Evolutionary conservation across 2,329 filamentous ascomycete species (phyloP).

Genomic region (Nigrospora sphaerica): DNA sequence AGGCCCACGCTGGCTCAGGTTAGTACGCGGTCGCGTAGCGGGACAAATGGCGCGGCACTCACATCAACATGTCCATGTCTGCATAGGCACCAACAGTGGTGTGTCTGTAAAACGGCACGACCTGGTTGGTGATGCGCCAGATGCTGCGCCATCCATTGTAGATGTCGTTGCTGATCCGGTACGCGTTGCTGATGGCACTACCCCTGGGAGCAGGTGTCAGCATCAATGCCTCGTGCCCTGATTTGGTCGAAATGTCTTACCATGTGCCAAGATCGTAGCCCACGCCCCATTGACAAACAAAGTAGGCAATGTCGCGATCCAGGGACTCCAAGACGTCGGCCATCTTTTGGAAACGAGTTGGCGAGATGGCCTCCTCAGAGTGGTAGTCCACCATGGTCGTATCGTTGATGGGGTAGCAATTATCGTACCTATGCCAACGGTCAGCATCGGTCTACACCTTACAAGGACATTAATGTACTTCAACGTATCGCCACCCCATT

Average conservation of each 20-base stretch:
- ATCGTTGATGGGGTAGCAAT: conserved; percentile 36
- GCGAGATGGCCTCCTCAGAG: conserved; percentile 28
- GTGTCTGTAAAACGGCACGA: conserved; percentile 35
- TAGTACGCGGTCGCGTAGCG: not conserved
- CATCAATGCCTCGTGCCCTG: not conserved
- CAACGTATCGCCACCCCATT: conserved; percentile 39
- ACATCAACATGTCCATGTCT: conserved; percentile 46
- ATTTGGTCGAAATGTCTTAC: conserved; percentile 7
- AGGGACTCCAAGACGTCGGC: conserved; percentile 29
- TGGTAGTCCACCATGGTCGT: conserved; percentile 33
- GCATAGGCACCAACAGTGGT: conserved; percentile 39
- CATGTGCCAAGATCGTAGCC: conserved; percentile 39
- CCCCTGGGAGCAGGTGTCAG: conserved; percentile 19
- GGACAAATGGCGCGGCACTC: conserved; percentile 6
- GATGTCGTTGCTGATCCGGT: conserved; percentile 48
- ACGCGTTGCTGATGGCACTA: conserved; percentile 35
- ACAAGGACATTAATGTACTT: conserved; percentile 31
- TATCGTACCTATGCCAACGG: conserved; percentile 31
- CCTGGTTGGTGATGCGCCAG: conserved; percentile 45
- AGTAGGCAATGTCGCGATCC: conserved; percentile 36
- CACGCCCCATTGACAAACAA: conserved; percentile 47
- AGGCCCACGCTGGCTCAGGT: conserved; percentile 33
- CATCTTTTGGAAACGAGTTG: conserved; percentile 38
- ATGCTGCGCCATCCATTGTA: conserved; percentile 42
- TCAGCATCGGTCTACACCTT: not conserved